A percentile compares a stretch with the other conserved stretches of the same genome.
phyloP scores from a whole-genome alignment of 78 protist species.

The Polysphondylium violaceum region DNA sequence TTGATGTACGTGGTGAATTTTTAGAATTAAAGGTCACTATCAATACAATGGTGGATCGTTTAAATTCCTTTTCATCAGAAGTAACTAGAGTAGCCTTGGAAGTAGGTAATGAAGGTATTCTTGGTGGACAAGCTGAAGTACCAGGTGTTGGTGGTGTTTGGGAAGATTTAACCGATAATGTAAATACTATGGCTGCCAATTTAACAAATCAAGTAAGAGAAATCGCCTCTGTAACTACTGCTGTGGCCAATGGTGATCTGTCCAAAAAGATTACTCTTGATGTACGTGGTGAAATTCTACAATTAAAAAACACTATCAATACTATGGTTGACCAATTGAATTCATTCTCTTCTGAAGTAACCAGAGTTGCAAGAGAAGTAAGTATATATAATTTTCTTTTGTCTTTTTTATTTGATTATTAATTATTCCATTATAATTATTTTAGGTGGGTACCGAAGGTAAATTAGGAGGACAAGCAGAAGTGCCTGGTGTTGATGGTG shows the following conservation, averaged over 20 bases:
- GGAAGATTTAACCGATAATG: conserved; percentile 75
- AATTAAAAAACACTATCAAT: conserved; percentile 63
- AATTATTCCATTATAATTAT: no score
- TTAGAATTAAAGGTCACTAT: conserved; percentile 44
- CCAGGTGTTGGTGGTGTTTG: conserved; percentile 70
- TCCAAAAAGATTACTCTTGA: conserved; percentile 50
- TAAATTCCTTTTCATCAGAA: conserved; percentile 51
- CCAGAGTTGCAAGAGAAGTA: conserved; percentile 78
- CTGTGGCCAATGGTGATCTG: conserved; percentile 54
- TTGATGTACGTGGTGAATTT: conserved; percentile 52
- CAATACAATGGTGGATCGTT: conserved; percentile 60
- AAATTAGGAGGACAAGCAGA: conserved; percentile 82
- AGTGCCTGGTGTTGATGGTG: conserved; percentile 77
- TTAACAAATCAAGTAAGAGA: conserved; percentile 60
- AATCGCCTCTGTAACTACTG: conserved; percentile 63
- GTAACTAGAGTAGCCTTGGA: conserved; percentile 73
- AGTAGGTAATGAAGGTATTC: conserved; percentile 77
- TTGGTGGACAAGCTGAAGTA: conserved; percentile 77
- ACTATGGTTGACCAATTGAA: conserved; percentile 70
- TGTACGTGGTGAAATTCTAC: conserved; percentile 72
- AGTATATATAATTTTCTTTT: conserved; percentile 18
- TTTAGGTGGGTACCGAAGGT: conserved; percentile 82
- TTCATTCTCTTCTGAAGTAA: conserved; percentile 59
- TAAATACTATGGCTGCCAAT: conserved; percentile 82
- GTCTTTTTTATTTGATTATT: no score